Conservation (phyloP, 768 basidiomycete species). For the Sistotremastrum niveocremeum region DNA sequence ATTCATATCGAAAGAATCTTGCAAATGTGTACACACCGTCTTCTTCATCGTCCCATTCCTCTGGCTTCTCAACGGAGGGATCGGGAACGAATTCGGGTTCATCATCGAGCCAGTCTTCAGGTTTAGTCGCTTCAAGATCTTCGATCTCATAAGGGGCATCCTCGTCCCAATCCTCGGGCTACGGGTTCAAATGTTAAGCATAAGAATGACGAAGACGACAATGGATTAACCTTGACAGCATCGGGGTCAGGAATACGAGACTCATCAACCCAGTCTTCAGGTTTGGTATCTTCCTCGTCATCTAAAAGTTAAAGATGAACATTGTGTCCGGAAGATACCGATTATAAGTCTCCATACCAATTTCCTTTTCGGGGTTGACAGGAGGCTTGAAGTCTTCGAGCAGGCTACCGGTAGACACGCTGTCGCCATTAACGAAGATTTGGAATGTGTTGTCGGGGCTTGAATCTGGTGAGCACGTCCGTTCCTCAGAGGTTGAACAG, state of each 20-base stretch:
- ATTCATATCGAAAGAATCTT: too few relatives aligned
- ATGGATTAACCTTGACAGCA: slow-evolving; percentile 53
- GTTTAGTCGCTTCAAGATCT: slow-evolving; percentile 80
- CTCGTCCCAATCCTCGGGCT: slow-evolving; percentile 98
- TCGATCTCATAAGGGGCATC: slow-evolving; percentile 84
- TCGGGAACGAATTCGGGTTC: slow-evolving; percentile 74
- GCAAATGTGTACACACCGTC: slow-evolving; percentile 25
- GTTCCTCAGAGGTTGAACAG: neutral
- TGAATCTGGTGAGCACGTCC: neutral
- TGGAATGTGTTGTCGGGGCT: slow-evolving; percentile 93
- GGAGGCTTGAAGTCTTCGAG: slow-evolving; percentile 89
- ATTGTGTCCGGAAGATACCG: neutral
- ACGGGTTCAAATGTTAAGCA: neutral
- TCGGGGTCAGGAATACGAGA: slow-evolving; percentile 76
- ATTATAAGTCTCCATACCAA: slow-evolving; percentile 21
- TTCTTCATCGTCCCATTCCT: slow-evolving; percentile 99
- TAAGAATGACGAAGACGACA: neutral
- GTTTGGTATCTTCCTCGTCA: slow-evolving; percentile 85
- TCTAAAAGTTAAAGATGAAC: slow-evolving; percentile 22
- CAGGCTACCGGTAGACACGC: slow-evolving; percentile 64
- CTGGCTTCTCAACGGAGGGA: slow-evolving; percentile 79
- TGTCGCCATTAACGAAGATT: slow-evolving; percentile 80
- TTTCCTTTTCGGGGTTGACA: slow-evolving; percentile 87
- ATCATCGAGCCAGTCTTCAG: slow-evolving; percentile 91
- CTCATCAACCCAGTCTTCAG: slow-evolving; percentile 83